phyloP scores from a whole-genome alignment of 805 yeast genomes.

The Wickerhamiella slavikovae region DNA sequence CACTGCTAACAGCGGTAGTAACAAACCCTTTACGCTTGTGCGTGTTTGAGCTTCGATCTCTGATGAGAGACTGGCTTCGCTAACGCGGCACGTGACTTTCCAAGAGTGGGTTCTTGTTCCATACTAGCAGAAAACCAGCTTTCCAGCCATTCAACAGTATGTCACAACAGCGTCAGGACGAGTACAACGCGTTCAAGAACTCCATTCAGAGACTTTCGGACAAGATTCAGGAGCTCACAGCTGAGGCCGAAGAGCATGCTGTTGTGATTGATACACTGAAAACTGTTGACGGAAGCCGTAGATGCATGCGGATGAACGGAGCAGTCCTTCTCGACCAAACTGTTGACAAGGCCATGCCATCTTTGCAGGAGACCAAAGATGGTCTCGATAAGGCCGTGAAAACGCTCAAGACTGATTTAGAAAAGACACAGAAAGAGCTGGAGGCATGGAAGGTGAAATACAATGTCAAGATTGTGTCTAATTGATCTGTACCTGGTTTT shows the following conservation, averaged over 20 bases:
- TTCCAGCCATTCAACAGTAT: too few species aligned
- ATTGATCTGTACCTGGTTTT: background rate
- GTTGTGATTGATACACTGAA: conserved; percentile 39
- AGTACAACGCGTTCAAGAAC: conserved; percentile 21
- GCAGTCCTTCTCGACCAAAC: conserved; percentile 73
- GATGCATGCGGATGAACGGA: conserved; percentile 84
- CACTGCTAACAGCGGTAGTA: too few species aligned
- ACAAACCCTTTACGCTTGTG: too few species aligned
- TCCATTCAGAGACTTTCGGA: conserved; percentile 17
- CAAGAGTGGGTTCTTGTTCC: too few species aligned
- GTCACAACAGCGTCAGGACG: conserved; percentile 17
- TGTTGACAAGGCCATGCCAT: conserved; percentile 53
- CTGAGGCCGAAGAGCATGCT: conserved; percentile 24
- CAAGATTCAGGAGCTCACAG: conserved; percentile 22
- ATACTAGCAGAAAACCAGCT: too few species aligned
- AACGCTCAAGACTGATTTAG: conserved; percentile 22
- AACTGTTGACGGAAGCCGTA: conserved; percentile 34
- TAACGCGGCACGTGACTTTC: too few species aligned
- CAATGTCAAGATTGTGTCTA: conserved; percentile 27
- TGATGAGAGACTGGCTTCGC: too few species aligned
- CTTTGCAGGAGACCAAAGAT: conserved; percentile 32
- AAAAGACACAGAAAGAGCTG: conserved; percentile 23
- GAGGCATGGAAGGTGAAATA: conserved; percentile 29
- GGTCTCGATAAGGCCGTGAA: conserved; percentile 25
- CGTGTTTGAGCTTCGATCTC: too few species aligned